These are phyloP conservation scores for Coemansia sp. DNA, from an alignment of 192 early-diverging fungal genomes.

Conservation along the genomic window DNA sequence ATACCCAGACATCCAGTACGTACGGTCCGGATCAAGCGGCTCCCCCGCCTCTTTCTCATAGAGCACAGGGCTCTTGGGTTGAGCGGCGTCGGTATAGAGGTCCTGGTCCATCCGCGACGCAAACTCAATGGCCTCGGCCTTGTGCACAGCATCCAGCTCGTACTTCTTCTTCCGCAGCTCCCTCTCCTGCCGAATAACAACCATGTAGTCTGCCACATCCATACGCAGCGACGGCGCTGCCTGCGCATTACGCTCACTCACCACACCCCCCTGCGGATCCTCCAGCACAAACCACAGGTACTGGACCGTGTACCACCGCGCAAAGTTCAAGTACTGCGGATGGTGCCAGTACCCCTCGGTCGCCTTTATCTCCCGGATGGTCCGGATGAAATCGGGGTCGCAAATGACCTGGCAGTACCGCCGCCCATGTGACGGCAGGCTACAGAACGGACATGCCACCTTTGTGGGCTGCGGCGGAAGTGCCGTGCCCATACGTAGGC, in stretches of 20 bases:
- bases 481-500: not conserved
- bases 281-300: slow-evolving; percentile 34
- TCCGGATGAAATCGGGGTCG: slow-evolving; percentile 1
- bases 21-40: too few relatives aligned
- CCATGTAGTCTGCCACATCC: not conserved
- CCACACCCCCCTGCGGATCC: not conserved
- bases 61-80: too few relatives aligned
- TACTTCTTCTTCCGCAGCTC: too few relatives aligned
- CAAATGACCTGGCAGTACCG: slow-evolving; percentile 15
- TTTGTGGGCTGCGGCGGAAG: slow-evolving; percentile 9
- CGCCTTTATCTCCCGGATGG: not conserved
- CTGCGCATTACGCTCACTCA: not conserved
- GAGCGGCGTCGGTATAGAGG: too few relatives aligned
- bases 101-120: too few relatives aligned
- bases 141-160: too few relatives aligned
- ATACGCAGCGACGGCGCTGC: not conserved
- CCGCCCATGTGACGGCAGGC: not conserved
- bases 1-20: too few relatives aligned
- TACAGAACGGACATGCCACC: not conserved
- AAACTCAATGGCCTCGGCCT: too few relatives aligned
- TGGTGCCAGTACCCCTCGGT: slow-evolving; percentile 9
- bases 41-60: too few relatives aligned
- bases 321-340: slow-evolving; percentile 11
- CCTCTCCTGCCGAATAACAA: too few relatives aligned
- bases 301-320: slow-evolving; percentile 30